Evolutionary conservation across 202 grass and related monocot species (phyloP).

Genomic region (Bolboschoenoplectus hybrid): DNA sequence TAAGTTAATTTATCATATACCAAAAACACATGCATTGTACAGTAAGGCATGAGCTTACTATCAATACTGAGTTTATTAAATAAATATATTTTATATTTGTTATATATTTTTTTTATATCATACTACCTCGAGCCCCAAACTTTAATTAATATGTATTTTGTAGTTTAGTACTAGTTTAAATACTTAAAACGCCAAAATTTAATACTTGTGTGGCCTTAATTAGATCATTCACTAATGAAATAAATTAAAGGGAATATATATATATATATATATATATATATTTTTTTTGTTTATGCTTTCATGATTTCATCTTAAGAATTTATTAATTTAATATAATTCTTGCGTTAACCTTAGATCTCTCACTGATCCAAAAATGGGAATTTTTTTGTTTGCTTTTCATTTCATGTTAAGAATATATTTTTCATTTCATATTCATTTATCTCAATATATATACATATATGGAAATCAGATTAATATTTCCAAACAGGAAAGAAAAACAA

Average conservation of each 20-base stretch:
- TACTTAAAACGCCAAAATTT: background rate
- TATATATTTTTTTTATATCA: background rate
- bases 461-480: too few relatives aligned
- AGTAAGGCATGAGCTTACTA: background rate
- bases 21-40: constrained; percentile 13
- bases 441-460: too few relatives aligned
- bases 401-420: too few relatives aligned
- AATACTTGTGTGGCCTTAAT: background rate
- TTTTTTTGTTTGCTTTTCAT: too few relatives aligned
- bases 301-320: too few relatives aligned
- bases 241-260: too few relatives aligned
- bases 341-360: too few relatives aligned
- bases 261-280: background rate
- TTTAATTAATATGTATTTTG: background rate
- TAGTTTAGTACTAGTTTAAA: background rate
- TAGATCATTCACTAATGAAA: background rate
- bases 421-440: too few relatives aligned
- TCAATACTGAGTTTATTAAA: background rate
- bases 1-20: background rate
- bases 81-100: background rate
- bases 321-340: too few relatives aligned
- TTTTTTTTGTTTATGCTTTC: too few relatives aligned
- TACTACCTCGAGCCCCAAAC: constrained; percentile 15
- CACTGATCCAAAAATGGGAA: too few relatives aligned
- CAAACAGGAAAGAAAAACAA: too few relatives aligned